Conservation (phyloP, 805 yeast species). For the Debaryomyces hansenii region DNA sequence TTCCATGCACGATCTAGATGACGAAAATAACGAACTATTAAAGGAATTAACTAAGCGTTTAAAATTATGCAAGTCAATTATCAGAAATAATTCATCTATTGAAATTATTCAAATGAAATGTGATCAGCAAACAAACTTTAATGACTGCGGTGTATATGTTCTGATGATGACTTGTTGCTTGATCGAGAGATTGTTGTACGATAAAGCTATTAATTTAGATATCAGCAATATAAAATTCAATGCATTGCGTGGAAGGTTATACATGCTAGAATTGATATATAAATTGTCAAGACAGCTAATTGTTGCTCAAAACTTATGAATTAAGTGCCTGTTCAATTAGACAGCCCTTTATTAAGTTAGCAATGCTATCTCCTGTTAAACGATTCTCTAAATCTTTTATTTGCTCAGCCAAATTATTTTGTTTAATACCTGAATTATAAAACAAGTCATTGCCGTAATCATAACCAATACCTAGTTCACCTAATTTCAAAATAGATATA, state of each 20-base stretch:
- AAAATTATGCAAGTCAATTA: slow-evolving; percentile 17
- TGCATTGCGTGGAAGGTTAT: slow-evolving; percentile 49
- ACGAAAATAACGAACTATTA: slow-evolving; percentile 28
- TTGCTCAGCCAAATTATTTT: slow-evolving; percentile 5
- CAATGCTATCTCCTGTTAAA: slow-evolving; percentile 23
- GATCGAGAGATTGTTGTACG: slow-evolving; percentile 24
- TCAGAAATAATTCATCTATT: slow-evolving; percentile 22
- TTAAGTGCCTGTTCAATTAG: slow-evolving; percentile 24
- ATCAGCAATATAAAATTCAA: slow-evolving; percentile 42
- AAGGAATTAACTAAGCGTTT: slow-evolving; percentile 21
- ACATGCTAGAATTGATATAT: slow-evolving; percentile 28
- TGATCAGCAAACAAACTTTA: slow-evolving; percentile 65
- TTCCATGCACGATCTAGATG: slow-evolving; percentile 47
- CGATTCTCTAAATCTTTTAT: slow-evolving; percentile 11
- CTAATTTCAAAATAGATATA: slow-evolving; percentile 25
- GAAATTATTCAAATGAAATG: slow-evolving; percentile 34
- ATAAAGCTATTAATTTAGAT: slow-evolving; percentile 33
- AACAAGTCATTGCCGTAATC: slow-evolving; percentile 23
- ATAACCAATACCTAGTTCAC: slow-evolving; percentile 27
- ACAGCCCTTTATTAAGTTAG: slow-evolving; percentile 25
- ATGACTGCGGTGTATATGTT: slow-evolving; percentile 60
- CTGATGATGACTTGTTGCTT: slow-evolving; percentile 40
- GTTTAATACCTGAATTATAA: slow-evolving; percentile 15
- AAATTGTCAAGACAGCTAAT: slow-evolving; percentile 4
- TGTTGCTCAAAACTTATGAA: neutral